phyloP scores from a whole-genome alignment of 164 flowering plant genomes.

The Aristolochia fimbriata region DNA sequence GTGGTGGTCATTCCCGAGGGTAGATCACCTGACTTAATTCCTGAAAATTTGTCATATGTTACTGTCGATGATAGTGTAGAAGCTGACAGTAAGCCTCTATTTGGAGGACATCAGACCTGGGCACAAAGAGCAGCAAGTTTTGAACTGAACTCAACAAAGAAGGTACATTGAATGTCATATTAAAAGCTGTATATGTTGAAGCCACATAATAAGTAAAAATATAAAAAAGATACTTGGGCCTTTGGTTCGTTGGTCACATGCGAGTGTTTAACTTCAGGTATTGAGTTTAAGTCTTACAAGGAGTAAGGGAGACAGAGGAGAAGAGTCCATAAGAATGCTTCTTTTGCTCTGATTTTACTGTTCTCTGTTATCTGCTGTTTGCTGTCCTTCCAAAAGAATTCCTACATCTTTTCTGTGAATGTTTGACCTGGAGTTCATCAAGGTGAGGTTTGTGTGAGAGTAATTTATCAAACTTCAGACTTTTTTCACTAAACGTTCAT shows the following conservation, averaged over 20 bases:
- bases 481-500: neutral
- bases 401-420: neutral
- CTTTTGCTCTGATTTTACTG: conserved; percentile 2
- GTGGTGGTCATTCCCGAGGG: conserved; percentile 52
- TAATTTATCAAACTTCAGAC: neutral
- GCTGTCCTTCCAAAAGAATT: neutral
- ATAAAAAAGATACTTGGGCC: neutral
- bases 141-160: conserved; percentile 59
- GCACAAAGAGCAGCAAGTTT: conserved; percentile 67
- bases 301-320: too few relatives aligned
- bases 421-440: neutral
- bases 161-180: conserved; percentile 33
- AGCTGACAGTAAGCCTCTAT: conserved; percentile 44
- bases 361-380: neutral
- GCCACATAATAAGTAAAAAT: too few relatives aligned
- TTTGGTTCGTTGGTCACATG: too few relatives aligned
- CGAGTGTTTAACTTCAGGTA: too few relatives aligned
- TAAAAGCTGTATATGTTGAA: neutral
- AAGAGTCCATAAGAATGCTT: neutral
- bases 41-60: conserved; percentile 48
- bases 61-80: conserved; percentile 39
- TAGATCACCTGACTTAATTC: conserved; percentile 45
- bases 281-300: too few relatives aligned
- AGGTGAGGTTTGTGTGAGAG: too few relatives aligned
- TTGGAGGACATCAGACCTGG: conserved; percentile 92